Conservation (phyloP, 768 basidiomycete genomes). For the Suillus cothurnatus region DNA sequence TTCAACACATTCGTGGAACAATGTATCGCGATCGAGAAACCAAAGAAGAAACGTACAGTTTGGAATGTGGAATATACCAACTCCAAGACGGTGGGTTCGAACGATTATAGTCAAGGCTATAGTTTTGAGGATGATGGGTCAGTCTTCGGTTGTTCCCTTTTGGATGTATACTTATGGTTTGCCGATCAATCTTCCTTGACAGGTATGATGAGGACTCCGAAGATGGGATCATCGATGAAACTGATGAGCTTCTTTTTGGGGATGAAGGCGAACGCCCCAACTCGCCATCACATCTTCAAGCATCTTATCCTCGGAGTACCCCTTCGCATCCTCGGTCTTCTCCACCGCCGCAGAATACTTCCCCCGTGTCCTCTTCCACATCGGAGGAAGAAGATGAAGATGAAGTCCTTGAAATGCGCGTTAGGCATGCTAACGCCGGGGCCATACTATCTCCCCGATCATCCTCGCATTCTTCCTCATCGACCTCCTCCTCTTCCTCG, state of each 20-base stretch:
- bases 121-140: slow-evolving; percentile 64
- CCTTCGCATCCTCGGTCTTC: slow-evolving; percentile 20
- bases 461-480: slow-evolving; percentile 40
- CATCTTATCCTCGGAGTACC: slow-evolving; percentile 22
- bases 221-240: slow-evolving; percentile 52
- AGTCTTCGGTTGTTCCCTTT: slow-evolving; percentile 26
- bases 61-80: slow-evolving; percentile 33
- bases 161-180: background rate
- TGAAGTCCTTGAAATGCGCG: slow-evolving; percentile 68
- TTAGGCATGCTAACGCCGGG: slow-evolving; percentile 28
- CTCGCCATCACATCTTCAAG: slow-evolving; percentile 7
- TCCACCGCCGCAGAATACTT: slow-evolving; percentile 20
- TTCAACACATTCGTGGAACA: slow-evolving; percentile 99
- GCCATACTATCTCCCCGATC: slow-evolving; percentile 36
- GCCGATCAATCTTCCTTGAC: slow-evolving; percentile 8
- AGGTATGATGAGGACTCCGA: slow-evolving; percentile 77
- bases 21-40: slow-evolving; percentile 88
- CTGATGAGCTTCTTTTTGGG: slow-evolving; percentile 38
- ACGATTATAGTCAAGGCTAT: slow-evolving; percentile 31
- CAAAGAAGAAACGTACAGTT: slow-evolving; percentile 37
- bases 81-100: slow-evolving; percentile 10
- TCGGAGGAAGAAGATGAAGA: slow-evolving; percentile 51
- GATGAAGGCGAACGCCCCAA: slow-evolving; percentile 26
- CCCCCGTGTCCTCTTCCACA: slow-evolving; percentile 33
- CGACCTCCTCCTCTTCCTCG: slow-evolving; percentile 22